phyloP scores from a whole-genome alignment of 164 flowering plant genomes.

The Paratinospora sagittata region DNA sequence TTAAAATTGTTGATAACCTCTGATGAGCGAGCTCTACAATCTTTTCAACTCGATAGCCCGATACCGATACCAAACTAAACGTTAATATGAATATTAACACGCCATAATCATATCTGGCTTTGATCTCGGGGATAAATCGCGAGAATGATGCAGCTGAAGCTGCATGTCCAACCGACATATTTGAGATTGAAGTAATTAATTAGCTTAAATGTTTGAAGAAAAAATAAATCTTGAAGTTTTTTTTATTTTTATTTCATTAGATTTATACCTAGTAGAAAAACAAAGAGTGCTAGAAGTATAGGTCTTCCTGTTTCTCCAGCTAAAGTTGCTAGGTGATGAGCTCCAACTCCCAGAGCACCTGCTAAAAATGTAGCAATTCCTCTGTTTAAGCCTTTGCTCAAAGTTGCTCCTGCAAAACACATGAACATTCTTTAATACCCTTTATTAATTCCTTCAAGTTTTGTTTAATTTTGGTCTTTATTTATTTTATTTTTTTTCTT shows the following conservation, averaged over 20 bases:
- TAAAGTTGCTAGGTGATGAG: slow-evolving; percentile 47
- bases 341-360: slow-evolving; percentile 64
- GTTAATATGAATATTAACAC: slow-evolving; percentile 67
- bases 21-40: slow-evolving; percentile 52
- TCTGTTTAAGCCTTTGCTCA: slow-evolving; percentile 57
- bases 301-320: slow-evolving; percentile 56
- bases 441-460: not conserved
- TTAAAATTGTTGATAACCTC: slow-evolving; percentile 51
- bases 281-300: slow-evolving; percentile 49
- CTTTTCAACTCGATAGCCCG: slow-evolving; percentile 58
- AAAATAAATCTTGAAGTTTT: not conserved
- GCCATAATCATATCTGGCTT: slow-evolving; percentile 75
- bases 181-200: not conserved
- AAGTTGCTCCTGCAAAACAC: slow-evolving; percentile 55
- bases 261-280: slow-evolving; percentile 52
- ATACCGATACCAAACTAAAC: slow-evolving; percentile 63
- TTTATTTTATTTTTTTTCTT: not conserved
- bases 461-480: not conserved
- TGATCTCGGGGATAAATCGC: slow-evolving; percentile 59
- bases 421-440: not conserved
- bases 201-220: not conserved
- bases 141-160: slow-evolving; percentile 52
- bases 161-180: slow-evolving; percentile 21
- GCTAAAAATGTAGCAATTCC: slow-evolving; percentile 63
- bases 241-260: not conserved